Evolutionary conservation across 164 flowering plant genomes (phyloP), one percentile per base, ranked within the genome.

Genomic region (Berberis thunbergii): DNA sequence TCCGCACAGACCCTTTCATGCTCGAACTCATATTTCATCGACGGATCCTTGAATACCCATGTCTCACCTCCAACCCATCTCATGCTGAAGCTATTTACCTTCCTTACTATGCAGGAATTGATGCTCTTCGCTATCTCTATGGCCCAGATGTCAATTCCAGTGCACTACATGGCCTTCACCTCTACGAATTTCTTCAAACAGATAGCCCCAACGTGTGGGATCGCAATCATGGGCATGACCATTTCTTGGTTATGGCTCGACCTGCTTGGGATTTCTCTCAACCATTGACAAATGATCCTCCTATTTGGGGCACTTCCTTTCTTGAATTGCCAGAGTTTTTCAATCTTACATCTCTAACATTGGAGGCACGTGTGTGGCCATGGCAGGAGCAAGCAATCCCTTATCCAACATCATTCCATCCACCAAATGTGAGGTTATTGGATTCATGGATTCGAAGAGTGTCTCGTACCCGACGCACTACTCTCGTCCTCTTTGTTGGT

Each of bases 371-470:
- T 2, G 69, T 85, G 6, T 91, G 94, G 91, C 86, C 96, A 0
- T 94, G 91, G 93, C 99, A 94, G 70, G 99, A 94, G 64, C 88
- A 81, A 11, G 95, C 91, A 4, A 64, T 94, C 12, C 97, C 99
- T 3, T 80, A 95, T 62, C 93, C 95, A 39, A 91, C 97, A 2
- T 86, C 96, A 9, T 95, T 83, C 62, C 99, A 95, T 62, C 99
- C 99, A 1, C 76, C 86, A 0, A 87, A 62, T 62, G 62, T 82
- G 11, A 70, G 62, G 0, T 63, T 81, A 7, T 65, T 86, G 45
- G 81, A 83, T 43, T 70, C 82, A 2, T 94, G 98, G 98, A 41
- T 84, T 43, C 66, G 43, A 5, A 70, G 97, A 6, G 93, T 79
- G 0, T 68, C 82, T 44, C 75, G 75, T 5, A 79, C 97, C 0